A percentile compares a stretch with the other conserved stretches of the same genome.
These are phyloP conservation scores for Phytopythium helicoides DNA, from an alignment of 352 stramenopile genomes.

Conservation along the genomic window DNA sequence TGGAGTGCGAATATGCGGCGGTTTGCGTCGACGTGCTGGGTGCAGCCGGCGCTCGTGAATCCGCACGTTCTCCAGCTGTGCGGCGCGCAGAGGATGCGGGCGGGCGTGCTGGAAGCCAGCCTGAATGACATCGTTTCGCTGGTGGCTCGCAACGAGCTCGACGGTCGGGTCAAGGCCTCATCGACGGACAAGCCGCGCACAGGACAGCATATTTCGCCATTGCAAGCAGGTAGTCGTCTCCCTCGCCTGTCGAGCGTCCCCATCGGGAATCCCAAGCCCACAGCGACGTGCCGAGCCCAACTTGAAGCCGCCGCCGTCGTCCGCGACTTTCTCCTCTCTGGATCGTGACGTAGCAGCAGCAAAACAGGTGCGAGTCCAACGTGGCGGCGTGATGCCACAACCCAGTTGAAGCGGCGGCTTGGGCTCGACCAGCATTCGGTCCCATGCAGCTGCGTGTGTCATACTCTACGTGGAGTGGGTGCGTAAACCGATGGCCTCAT, in stretches of 20 bases:
- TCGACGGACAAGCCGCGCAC: no score
- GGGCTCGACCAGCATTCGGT: no score
- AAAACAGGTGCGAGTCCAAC: no score
- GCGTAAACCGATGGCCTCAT: no score
- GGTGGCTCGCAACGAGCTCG: background rate
- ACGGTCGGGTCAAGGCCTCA: background rate
- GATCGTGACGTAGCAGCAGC: no score
- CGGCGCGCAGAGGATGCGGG: background rate
- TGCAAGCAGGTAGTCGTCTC: background rate
- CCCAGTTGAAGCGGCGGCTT: no score
- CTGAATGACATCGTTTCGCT: constrained; percentile 2
- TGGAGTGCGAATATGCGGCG: background rate
- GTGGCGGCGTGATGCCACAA: no score
- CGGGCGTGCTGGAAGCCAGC: background rate
- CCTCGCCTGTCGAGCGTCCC: background rate
- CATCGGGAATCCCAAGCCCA: background rate
- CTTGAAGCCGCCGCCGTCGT: background rate
- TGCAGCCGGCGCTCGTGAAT: background rate
- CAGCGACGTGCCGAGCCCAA: background rate
- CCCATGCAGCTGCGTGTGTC: no score
- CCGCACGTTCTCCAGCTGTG: background rate
- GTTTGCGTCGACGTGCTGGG: constrained; percentile 1
- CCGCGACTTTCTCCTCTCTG: background rate
- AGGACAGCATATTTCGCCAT: no score
- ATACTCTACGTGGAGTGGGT: no score